Conservation (phyloP, 345 rosid species). For the Populus simonii region DNA sequence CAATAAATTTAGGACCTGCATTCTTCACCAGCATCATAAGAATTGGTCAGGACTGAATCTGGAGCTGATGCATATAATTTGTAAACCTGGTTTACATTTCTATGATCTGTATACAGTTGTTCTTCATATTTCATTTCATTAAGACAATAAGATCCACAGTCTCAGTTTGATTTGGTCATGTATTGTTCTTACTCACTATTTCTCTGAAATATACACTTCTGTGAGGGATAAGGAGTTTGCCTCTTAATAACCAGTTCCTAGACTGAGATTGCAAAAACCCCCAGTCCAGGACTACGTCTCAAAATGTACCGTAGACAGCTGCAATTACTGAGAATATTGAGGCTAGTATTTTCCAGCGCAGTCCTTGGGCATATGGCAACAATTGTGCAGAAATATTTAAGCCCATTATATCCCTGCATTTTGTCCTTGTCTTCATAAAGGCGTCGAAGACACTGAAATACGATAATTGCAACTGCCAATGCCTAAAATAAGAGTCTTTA, state of each 20-base stretch:
- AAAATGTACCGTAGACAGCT: not conserved
- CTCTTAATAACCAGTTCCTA: constrained; percentile 11
- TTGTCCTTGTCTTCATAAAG: constrained; percentile 38
- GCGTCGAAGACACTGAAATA: constrained; percentile 44
- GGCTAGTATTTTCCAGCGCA: constrained; percentile 5
- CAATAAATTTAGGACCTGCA: constrained; percentile 10
- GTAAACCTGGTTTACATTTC: not conserved
- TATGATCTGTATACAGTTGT: too few relatives aligned
- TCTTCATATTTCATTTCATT: too few relatives aligned
- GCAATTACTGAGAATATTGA: not conserved
- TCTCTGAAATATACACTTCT: constrained; percentile 4
- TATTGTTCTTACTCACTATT: not conserved
- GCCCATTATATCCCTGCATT: not conserved
- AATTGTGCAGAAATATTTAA: constrained; percentile 1
- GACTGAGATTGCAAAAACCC: constrained; percentile 8
- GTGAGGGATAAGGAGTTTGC: constrained; percentile 16
- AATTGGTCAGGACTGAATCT: not conserved
- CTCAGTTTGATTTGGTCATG: not conserved
- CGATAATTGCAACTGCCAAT: not conserved
- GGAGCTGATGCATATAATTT: not conserved
- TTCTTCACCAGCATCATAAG: not conserved
- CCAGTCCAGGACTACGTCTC: constrained; percentile 16
- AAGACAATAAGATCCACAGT: not conserved
- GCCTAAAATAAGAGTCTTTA: not conserved
- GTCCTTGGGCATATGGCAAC: constrained; percentile 8